These are phyloP conservation scores for Salix caprea DNA, from an alignment of 345 rosid genomes.

Conservation along the genomic window DNA sequence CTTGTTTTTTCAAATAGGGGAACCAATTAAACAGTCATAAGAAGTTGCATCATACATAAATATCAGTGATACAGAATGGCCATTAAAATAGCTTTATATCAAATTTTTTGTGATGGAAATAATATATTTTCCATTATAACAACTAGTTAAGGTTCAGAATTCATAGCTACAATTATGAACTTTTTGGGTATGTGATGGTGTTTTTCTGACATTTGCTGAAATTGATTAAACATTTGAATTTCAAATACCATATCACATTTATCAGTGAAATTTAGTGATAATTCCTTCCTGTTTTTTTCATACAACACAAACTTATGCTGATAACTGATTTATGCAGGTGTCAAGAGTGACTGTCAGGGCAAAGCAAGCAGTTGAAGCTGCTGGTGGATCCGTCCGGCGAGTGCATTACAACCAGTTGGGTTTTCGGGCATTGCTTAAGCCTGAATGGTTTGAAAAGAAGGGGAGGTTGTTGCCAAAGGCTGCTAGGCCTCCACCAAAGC, in stretches of 20 bases:
- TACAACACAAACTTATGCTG: background rate
- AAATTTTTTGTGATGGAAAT: background rate
- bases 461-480: conserved; percentile 82
- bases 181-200: background rate
- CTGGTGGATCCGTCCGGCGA: conserved; percentile 84
- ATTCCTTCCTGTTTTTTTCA: background rate
- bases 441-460: conserved; percentile 95
- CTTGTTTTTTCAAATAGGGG: background rate
- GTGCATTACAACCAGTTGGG: conserved; percentile 93
- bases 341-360: conserved; percentile 90
- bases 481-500: conserved; percentile 96
- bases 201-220: background rate
- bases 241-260: background rate
- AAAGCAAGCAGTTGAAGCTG: conserved; percentile 82
- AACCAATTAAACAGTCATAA: background rate
- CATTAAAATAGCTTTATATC: background rate
- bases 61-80: background rate
- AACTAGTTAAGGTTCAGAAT: background rate
- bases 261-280: background rate
- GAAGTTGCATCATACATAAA: background rate
- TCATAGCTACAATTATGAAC: background rate
- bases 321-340: conserved; percentile 39
- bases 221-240: background rate
- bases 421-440: conserved; percentile 73
- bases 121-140: background rate